Conservation (phyloP, 306 rosid species). For the Casuarina glauca region DNA sequence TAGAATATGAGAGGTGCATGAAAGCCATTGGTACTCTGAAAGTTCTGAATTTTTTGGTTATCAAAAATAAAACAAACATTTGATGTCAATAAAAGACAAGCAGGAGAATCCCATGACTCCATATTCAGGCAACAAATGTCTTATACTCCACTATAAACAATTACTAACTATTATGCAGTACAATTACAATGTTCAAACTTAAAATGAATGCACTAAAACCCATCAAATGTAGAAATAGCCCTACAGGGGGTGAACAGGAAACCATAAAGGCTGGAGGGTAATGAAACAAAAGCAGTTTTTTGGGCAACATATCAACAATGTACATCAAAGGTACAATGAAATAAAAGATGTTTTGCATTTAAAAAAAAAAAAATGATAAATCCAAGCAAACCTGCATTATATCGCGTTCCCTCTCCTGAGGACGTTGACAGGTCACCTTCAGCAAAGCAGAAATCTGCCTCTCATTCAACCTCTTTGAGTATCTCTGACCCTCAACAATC, state of each 20-base stretch:
- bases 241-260: not conserved
- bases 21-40: not conserved
- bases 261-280: no score
- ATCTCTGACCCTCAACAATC: constrained; percentile 94
- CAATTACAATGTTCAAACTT: no score
- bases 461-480: constrained; percentile 82
- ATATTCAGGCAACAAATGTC: no score
- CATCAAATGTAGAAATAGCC: not conserved
- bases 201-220: not conserved
- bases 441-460: constrained; percentile 86
- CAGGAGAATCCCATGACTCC: no score
- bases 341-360: not conserved
- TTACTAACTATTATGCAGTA: no score
- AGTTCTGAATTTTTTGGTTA: no score
- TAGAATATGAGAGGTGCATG: not conserved
- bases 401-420: constrained; percentile 77
- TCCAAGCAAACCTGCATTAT: constrained; percentile 61
- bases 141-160: no score
- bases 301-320: not conserved
- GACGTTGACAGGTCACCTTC: constrained; percentile 94
- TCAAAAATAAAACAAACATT: no score
- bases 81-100: no score
- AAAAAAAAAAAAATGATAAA: not conserved
- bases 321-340: not conserved
- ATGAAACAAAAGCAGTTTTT: no score